A percentile compares a stretch with the other conserved stretches of the same genome.
Conservation (phyloP, 805 yeast species). For the Saccharomycopsis babjevae region DNA sequence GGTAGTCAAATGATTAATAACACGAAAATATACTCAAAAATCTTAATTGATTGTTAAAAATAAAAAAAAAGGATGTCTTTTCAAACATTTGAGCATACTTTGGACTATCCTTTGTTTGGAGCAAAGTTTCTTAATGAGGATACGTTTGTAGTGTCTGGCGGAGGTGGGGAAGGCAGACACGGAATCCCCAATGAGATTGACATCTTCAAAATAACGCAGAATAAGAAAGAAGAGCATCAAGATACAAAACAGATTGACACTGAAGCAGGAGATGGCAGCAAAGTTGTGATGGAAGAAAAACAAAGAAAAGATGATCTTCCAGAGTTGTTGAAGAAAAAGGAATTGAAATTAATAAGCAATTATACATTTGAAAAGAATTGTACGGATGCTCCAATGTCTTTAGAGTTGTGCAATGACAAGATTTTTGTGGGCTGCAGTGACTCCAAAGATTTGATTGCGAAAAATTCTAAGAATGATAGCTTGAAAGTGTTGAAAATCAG, state of each 20-base stretch:
- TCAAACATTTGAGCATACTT: conserved; percentile 13
- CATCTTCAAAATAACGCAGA: conserved; percentile 5
- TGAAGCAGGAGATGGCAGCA: background rate
- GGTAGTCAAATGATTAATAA: too few relatives aligned
- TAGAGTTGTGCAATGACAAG: conserved; percentile 25
- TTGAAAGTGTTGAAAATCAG: conserved; percentile 40
- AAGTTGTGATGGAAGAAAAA: background rate
- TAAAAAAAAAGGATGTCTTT: conserved; percentile 1
- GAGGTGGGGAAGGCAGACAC: conserved; percentile 92
- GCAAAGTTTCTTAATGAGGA: conserved; percentile 54
- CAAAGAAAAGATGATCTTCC: background rate
- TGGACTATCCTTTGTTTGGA: conserved; percentile 73
- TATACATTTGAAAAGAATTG: conserved; percentile 7
- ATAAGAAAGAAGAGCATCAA: background rate
- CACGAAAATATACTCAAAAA: background rate
- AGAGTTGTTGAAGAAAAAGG: conserved; percentile 10
- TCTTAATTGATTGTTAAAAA: background rate
- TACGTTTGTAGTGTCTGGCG: conserved; percentile 71
- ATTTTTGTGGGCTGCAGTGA: conserved; percentile 77
- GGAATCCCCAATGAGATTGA: conserved; percentile 75
- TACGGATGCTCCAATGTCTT: conserved; percentile 71
- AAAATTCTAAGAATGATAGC: conserved; percentile 20
- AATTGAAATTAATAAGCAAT: background rate
- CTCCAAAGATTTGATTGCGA: conserved; percentile 41
- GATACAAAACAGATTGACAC: background rate